Base-by-base conservation (phyloP, 257 asterid species). In the Nicotiana noctiflora region DNA sequence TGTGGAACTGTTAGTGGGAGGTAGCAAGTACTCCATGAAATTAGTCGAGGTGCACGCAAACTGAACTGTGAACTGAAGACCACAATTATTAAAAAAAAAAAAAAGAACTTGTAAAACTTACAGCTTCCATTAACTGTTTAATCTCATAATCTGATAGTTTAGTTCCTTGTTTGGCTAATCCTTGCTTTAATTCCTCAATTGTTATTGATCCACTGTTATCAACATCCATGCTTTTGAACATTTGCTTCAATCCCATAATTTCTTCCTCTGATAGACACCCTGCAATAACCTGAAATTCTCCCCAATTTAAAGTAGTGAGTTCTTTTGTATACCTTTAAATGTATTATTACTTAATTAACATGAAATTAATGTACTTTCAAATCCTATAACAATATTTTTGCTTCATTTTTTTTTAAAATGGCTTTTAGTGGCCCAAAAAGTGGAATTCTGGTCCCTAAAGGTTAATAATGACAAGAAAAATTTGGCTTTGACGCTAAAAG, bases 261-360 rank as follows among this genome's bases (percentile, higher is more conserved):
- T 91, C 95, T 84, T 91, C 95, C 81, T 91, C 95, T 0, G 95
- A 91, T n/a, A 91, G 86, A 59, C 95, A 91, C 19, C 93, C 95
- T 6, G 93, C 95, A 83, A 91, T 88, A 40, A 91, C 90, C 94
- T 90, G 31, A 12, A 68, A 51, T 19, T 10, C 18, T 27, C 79
- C 27, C 49, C 40, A 82, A 84, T 79, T 13, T 74, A 52, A 40
- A 78, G 25, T 3, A 23, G 4, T 23, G 14, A 60, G 65, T 3
- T 12, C 44, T 23, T 37, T 68, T 10, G 0, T 34, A 1, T 8
- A n/a, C 55, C 19, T 67, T 67, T 67, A 60, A 9, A 12, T 51
- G 5, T 51, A 51, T 13, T 46, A 29, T 34, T 34, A 34, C 40
- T 34, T 34, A 5, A 6, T 34, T 40, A 51, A 13, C 62, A 14